Base-by-base conservation (phyloP, 1,139 yeast species). In the Taiozyma sp. region DNA sequence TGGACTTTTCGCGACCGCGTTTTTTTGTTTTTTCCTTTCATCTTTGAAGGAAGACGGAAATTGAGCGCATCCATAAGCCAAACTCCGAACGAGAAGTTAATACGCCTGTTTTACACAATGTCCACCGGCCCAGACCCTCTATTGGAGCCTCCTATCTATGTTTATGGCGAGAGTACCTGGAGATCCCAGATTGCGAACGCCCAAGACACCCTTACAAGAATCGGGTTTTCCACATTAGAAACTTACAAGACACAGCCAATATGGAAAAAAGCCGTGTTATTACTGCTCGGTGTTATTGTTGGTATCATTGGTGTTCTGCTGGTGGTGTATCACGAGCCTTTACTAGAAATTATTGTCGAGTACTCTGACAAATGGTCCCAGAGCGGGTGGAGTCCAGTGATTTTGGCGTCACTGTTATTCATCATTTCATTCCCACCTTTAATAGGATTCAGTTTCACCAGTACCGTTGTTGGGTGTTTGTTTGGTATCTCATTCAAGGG, bases 381-480 rank as follows among this genome's bases (percentile, higher is more conserved):
- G 7, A 49, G 55, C n/a, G 42, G 50, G 13, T 55, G 57, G 57
- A 45, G 54, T 43, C 73, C 78, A 39, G 57, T 79, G 3, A 63
- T 87, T 1, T 69, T 92, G 55, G 79, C 84, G 55, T 29, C 69
- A 6, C 58, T 79, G 24, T 64, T 84, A 5, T 70, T 78, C 52
- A 16, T 70, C 4, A 82, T 84, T 2, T 76, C 84, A 0, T 91
- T 93, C 73, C 99, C 99, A 4, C 99, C 98, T 2, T 59, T 92
- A 58, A 69, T 91, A 47, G 99, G 99, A 2, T 92, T 85, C 68
- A 78, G 93, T 4, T 77, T 87, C 13, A 70, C 88, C 40, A 78
- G 86, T 22, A 76, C 88, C 53, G 67, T 88, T 14, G 74, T 84
- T 10, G 99, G 98, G 2, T 83, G 90, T 81, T 79, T 87, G 29